Conservation (phyloP, 192 early-diverging fungal genomes). For the Rhizophagus clarus region DNA sequence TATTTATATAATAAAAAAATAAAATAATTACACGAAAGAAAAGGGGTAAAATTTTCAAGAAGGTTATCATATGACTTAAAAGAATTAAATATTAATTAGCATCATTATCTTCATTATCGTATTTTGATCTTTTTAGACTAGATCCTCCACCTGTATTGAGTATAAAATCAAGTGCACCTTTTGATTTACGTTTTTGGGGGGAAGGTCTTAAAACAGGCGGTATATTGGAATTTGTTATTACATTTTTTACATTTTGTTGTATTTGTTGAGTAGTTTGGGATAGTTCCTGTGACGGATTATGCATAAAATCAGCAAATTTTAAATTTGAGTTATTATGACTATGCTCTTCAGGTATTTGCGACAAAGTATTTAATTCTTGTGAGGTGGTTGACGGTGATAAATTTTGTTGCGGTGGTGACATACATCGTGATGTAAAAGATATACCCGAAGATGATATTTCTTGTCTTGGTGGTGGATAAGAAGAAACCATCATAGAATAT, state of each 20-base stretch:
- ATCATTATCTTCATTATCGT: constrained; percentile 9
- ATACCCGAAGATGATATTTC: neutral
- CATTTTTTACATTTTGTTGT: neutral
- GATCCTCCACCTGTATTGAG: neutral
- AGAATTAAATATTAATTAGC: neutral
- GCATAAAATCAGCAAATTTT: neutral
- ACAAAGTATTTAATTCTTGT: neutral
- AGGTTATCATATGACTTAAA: too few species aligned
- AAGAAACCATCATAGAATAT: neutral
- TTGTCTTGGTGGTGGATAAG: neutral
- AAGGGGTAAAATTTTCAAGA: too few species aligned
- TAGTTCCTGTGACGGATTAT: neutral
- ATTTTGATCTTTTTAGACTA: neutral
- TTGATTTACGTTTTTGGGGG: constrained; percentile 23
- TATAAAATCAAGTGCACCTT: constrained; percentile 28
- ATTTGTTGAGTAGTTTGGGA: neutral
- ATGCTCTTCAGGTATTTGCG: neutral
- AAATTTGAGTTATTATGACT: neutral
- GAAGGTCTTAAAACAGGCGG: neutral
- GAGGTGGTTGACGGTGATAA: neutral
- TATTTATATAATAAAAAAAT: too few species aligned
- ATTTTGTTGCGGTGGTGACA: neutral
- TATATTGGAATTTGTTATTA: too few species aligned
- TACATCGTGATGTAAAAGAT: neutral
- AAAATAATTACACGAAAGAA: too few species aligned